Percentiles rank a stretch among this genome's conserved stretches.
Conservation (phyloP, 2,329 filamentous ascomycete species). For the Cordyceps militaris region DNA sequence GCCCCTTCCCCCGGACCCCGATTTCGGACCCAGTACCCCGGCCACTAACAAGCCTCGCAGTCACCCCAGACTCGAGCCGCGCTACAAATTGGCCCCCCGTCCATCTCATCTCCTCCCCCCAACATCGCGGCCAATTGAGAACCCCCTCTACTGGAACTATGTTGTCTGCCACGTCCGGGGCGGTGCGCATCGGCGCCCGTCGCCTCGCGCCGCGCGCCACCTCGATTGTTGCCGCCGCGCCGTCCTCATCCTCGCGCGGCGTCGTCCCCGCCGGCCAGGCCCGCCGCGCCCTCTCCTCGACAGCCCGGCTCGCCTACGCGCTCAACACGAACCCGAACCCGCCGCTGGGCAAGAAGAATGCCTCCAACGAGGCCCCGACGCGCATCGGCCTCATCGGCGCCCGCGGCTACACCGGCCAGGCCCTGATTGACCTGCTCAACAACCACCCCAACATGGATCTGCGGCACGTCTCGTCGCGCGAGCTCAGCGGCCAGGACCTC, state of each 20-base stretch:
- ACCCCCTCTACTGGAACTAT: not conserved
- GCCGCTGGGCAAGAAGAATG: conserved; percentile 81
- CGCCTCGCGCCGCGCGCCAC: not conserved
- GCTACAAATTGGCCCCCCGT: not conserved
- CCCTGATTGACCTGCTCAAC: conserved; percentile 80
- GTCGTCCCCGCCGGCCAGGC: not conserved
- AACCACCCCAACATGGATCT: conserved; percentile 85
- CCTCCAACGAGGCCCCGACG: conserved; percentile 69
- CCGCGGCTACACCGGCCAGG: conserved; percentile 89
- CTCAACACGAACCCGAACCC: conserved; percentile 60
- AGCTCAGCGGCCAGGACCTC: conserved; percentile 79
- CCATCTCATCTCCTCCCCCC: not conserved
- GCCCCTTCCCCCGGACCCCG: conserved; percentile 1
- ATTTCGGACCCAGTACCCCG: not conserved
- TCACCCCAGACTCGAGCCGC: not conserved
- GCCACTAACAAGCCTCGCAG: not conserved
- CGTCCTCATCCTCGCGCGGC: not conserved
- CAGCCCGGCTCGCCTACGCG: not conserved
- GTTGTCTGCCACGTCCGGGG: conserved; percentile 8
- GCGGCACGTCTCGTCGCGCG: conserved; percentile 84
- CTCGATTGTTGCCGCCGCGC: not conserved
- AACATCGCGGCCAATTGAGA: conserved; percentile 1
- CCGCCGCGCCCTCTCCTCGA: not conserved
- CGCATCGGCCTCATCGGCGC: conserved; percentile 84
- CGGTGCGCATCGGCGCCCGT: conserved; percentile 4